A percentile compares a stretch with the other conserved stretches of the same genome.
These are phyloP conservation scores for Lithohypha guttulata DNA, from an alignment of 2,329 filamentous ascomycete species.

Conservation along the genomic window DNA sequence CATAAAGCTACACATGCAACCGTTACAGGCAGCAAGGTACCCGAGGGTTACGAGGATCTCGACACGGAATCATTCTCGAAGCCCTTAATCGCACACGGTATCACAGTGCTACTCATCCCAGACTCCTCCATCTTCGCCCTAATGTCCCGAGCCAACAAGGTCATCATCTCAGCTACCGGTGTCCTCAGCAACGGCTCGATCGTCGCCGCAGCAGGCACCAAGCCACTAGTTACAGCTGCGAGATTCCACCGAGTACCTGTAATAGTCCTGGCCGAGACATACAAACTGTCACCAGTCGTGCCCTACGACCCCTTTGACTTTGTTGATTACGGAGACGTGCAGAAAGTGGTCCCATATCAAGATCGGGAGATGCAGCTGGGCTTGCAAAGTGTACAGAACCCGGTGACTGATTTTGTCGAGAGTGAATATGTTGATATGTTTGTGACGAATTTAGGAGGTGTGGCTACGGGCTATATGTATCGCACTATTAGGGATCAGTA, in stretches of 20 bases:
- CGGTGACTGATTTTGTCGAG: slow-evolving; percentile 71
- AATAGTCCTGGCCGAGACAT: slow-evolving; percentile 79
- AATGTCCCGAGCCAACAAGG: slow-evolving; percentile 92
- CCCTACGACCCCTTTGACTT: slow-evolving; percentile 71
- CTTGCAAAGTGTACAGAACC: slow-evolving; percentile 61
- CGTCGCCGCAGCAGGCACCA: slow-evolving; percentile 72
- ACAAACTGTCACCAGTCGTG: slow-evolving; percentile 85
- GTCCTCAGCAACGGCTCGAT: slow-evolving; percentile 83
- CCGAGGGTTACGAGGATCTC: slow-evolving; percentile 33
- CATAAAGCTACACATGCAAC: slow-evolving; percentile 53
- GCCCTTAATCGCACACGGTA: slow-evolving; percentile 64
- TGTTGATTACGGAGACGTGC: slow-evolving; percentile 77
- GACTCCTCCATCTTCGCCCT: slow-evolving; percentile 83
- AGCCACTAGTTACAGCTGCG: slow-evolving; percentile 73
- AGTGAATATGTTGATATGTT: slow-evolving; percentile 61
- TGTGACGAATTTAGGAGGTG: slow-evolving; percentile 64
- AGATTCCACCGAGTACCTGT: slow-evolving; percentile 73
- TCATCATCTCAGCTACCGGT: slow-evolving; percentile 77
- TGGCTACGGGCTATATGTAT: slow-evolving; percentile 48
- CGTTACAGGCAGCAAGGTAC: slow-evolving; percentile 43
- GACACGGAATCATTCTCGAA: slow-evolving; percentile 54
- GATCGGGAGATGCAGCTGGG: slow-evolving; percentile 65
- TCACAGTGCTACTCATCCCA: slow-evolving; percentile 71
- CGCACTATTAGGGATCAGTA: slow-evolving; percentile 57
- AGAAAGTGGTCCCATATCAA: slow-evolving; percentile 63